phyloP scores from a whole-genome alignment of 768 basidiomycete species.

The Tephrocybe rancida region DNA sequence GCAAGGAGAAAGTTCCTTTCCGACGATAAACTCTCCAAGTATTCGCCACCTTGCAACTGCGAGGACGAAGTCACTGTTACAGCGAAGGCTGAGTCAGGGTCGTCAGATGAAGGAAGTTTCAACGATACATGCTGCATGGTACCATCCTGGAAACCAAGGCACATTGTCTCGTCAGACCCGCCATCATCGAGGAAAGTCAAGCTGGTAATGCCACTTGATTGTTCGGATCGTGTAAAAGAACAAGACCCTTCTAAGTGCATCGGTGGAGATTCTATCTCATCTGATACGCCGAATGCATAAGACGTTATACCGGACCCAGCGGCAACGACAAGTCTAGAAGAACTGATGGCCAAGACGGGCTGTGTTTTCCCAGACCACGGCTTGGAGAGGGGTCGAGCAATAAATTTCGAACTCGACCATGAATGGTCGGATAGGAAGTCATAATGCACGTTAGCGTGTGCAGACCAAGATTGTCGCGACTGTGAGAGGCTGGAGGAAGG shows the following conservation, averaged over 20 bases:
- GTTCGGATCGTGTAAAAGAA: conserved; percentile 35
- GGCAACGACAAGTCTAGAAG: conserved; percentile 59
- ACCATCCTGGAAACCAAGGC: conserved; percentile 64
- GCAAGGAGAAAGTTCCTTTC: conserved; percentile 49
- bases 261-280: conserved; percentile 38
- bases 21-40: conserved; percentile 60
- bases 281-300: conserved; percentile 47
- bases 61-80: conserved; percentile 8
- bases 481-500: conserved; percentile 54
- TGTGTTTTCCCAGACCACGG: conserved; percentile 60
- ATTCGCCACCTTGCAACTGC: conserved; percentile 41
- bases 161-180: conserved; percentile 44
- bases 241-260: conserved; percentile 50
- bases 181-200: conserved; percentile 50
- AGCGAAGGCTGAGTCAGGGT: conserved; percentile 20
- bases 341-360: conserved; percentile 57
- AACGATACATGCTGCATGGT: conserved; percentile 47
- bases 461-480: conserved; percentile 45
- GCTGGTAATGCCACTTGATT: conserved; percentile 54
- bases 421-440: conserved; percentile 52
- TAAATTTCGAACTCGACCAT: conserved; percentile 53
- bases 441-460: conserved; percentile 48
- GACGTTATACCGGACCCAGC: conserved; percentile 60
- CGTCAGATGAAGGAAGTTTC: conserved; percentile 17
- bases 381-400: conserved; percentile 65